Percentiles rank a stretch among this genome's conserved stretches.
These are phyloP conservation scores for Boletus rex-veris DNA, from an alignment of 768 basidiomycete genomes.

Conservation along the genomic window DNA sequence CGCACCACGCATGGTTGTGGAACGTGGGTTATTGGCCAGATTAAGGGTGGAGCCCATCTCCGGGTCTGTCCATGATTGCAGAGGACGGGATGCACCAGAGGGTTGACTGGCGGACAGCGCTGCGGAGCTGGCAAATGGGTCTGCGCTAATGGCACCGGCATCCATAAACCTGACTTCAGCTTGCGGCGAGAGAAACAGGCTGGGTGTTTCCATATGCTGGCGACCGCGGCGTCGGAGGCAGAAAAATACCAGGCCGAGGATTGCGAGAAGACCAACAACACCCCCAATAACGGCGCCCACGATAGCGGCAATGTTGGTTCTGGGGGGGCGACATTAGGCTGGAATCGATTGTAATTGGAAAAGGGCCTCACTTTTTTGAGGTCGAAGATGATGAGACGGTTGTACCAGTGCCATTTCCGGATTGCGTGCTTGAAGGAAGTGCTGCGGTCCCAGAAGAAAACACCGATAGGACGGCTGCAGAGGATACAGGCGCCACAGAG, in stretches of 20 bases:
- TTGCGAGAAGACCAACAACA: constrained; percentile 12
- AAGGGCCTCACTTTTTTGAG: constrained; percentile 12
- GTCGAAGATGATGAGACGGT: background rate
- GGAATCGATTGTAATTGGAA: background rate
- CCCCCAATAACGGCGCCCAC: constrained; percentile 20
- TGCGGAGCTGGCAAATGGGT: constrained; percentile 6
- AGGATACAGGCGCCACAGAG: background rate
- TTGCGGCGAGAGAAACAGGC: constrained; percentile 5
- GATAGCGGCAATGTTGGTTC: constrained; percentile 13
- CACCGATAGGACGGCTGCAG: background rate
- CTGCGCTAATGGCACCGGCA: background rate
- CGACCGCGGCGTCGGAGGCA: constrained; percentile 11
- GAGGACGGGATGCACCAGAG: constrained; percentile 1
- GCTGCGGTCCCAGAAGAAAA: constrained; percentile 5
- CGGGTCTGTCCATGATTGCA: constrained; percentile 8
- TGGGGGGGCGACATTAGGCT: background rate
- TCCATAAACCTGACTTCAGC: constrained; percentile 4
- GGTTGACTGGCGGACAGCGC: background rate
- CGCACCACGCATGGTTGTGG: background rate
- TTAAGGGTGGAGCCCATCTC: background rate
- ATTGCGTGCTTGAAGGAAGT: constrained; percentile 11
- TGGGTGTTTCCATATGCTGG: constrained; percentile 6
- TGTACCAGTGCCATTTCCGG: constrained; percentile 1
- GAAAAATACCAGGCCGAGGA: constrained; percentile 9
- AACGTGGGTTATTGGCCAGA: background rate